Evolutionary conservation across 1,139 yeast species (phyloP).

Genomic region (Neolecta irregularis): DNA sequence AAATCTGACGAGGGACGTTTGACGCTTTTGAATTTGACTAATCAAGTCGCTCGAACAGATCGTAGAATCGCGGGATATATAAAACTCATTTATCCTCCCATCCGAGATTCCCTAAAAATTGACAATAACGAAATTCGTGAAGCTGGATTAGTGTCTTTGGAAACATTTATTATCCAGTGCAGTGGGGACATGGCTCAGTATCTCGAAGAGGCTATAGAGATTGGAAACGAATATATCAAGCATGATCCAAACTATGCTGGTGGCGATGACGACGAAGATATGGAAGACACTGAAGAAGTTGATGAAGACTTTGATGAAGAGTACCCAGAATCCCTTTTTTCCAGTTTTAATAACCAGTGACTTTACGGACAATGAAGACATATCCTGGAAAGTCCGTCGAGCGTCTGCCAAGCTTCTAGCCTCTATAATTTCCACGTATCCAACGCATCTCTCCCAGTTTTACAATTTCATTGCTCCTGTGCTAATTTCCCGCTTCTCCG

Average conservation of each 20-base stretch:
- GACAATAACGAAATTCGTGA: constrained; percentile 23
- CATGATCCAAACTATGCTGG: constrained; percentile 42
- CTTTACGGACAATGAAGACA: constrained; percentile 40
- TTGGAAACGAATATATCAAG: constrained; percentile 30
- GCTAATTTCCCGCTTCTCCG: constrained; percentile 24
- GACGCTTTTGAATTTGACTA: constrained; percentile 19
- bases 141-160: constrained; percentile 22
- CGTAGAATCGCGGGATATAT: constrained; percentile 18
- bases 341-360: too few species aligned
- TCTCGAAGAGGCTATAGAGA: constrained; percentile 24
- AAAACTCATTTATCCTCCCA: constrained; percentile 17
- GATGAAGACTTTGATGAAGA: too few species aligned
- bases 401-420: constrained; percentile 36
- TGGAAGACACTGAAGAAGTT: constrained; percentile 25
- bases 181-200: constrained; percentile 20
- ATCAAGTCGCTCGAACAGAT: constrained; percentile 21
- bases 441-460: constrained; percentile 8
- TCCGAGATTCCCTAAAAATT: constrained; percentile 17
- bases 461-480: constrained; percentile 19
- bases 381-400: constrained; percentile 56
- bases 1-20: constrained; percentile 16
- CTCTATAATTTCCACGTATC: constrained; percentile 29
- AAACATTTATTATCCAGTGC: constrained; percentile 19
- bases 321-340: too few species aligned
- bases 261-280: constrained; percentile 32